Evolutionary conservation across 176 grass and related monocot genomes (phyloP), one percentile per base, ranked within the genome.

Genomic region (Zoysia japonica): DNA sequence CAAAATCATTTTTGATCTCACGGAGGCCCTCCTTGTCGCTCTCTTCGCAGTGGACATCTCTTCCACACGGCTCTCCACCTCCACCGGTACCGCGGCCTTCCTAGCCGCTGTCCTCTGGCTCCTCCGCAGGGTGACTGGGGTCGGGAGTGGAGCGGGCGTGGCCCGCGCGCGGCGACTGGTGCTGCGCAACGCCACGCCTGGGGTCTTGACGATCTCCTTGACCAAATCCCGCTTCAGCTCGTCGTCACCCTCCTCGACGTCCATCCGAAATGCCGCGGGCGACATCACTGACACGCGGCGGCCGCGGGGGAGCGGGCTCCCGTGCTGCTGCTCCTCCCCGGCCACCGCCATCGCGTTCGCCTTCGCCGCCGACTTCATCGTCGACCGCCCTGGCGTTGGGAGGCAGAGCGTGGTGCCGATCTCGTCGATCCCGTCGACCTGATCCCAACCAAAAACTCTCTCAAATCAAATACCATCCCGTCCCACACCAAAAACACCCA

Each of bases 251-350:
- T 84, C 89, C 17, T 90, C 80, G 17, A 83, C 38, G 47, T 88
- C 81, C 73, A 85, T 79, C 65, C 68, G 56, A 40, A 85, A 76
- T 65, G 84, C 79, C 86, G 85, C 90, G 12, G 82, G 83, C 10
- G 92, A 78, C 48, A 79, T 84, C 41, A 85, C 82, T 2, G 77
- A 91, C 6, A 91, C 89, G 52, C 84, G 89, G 65, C 70, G 87
- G 46, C 78, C 74, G 20, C 83, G 87, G 3, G 65, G 87, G 57
- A 74, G 87, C 52, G 75, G 83, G 54, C 79, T 86, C 28, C 83
- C 83, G 7, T 72, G 83, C 56, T 86, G 86, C 73, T 70, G 60
- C 11, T 75, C 71, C 65, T 67, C 80, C 14, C 4, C 48, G 5
- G 1, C 50, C 43, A 42, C 37, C 2, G 37, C 1, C 38, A 11